These are phyloP conservation scores for Colletotrichum cordylinicola DNA, from an alignment of 2,329 filamentous ascomycete genomes.

Conservation along the genomic window DNA sequence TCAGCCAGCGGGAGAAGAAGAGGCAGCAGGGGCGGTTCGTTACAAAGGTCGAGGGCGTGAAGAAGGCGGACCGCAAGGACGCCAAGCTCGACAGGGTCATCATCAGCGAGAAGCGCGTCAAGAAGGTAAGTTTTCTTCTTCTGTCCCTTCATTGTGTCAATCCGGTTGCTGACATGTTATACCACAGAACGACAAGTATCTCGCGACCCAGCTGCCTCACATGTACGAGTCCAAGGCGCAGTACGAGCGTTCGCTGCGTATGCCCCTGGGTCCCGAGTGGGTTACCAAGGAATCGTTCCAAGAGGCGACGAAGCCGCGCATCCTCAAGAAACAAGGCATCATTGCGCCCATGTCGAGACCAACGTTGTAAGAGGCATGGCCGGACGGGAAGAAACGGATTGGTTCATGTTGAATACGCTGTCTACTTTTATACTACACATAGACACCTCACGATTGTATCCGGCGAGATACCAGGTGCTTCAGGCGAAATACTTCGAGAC, in stretches of 20 bases:
- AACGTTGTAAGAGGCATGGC: constrained; percentile 33
- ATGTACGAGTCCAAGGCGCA: constrained; percentile 87
- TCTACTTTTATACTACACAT: neutral
- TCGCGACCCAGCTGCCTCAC: constrained; percentile 84
- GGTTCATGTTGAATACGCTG: neutral
- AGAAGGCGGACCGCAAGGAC: constrained; percentile 80
- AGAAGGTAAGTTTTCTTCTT: constrained; percentile 68
- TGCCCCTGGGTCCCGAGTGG: constrained; percentile 95
- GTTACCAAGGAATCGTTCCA: constrained; percentile 96
- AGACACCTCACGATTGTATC: neutral
- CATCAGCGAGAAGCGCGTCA: constrained; percentile 87
- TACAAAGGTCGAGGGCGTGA: constrained; percentile 74
- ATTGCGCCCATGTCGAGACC: constrained; percentile 89
- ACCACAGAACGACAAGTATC: constrained; percentile 79
- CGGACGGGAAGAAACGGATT: neutral
- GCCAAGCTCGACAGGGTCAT: constrained; percentile 84
- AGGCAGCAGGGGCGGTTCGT: constrained; percentile 68
- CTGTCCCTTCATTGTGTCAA: neutral
- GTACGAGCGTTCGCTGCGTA: constrained; percentile 86
- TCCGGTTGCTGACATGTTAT: neutral
- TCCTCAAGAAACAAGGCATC: constrained; percentile 89
- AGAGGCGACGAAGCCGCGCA: constrained; percentile 83
- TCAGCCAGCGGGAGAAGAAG: constrained; percentile 73
- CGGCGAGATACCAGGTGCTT: neutral
- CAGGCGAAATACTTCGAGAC: neutral